Evolutionary conservation across 768 basidiomycete genomes (phyloP).

Genomic region (Polyporus arcularius): DNA sequence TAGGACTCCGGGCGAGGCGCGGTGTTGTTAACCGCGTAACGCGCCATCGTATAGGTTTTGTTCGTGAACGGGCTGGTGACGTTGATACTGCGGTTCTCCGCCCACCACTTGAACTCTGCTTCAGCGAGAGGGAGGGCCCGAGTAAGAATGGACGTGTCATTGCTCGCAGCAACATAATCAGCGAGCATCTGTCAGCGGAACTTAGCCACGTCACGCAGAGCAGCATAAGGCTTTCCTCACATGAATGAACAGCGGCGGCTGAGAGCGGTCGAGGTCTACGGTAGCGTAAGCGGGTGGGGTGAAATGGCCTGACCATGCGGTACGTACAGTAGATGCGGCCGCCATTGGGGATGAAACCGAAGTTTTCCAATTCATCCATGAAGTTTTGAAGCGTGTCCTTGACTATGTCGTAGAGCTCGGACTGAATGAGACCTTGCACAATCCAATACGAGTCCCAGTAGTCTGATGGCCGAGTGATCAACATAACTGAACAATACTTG

Average conservation of each 20-base stretch:
- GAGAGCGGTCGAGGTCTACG: constrained; percentile 84
- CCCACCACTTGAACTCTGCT: constrained; percentile 85
- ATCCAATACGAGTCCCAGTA: constrained; percentile 86
- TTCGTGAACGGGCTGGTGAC: constrained; percentile 74
- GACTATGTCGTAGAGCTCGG: constrained; percentile 69
- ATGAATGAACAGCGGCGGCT: constrained; percentile 87
- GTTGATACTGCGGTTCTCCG: constrained; percentile 63
- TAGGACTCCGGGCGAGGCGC: constrained; percentile 92
- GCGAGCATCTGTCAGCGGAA: constrained; percentile 67
- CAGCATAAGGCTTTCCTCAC: constrained; percentile 36
- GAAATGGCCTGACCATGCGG: not conserved
- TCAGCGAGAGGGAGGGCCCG: constrained; percentile 87
- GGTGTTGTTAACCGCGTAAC: constrained; percentile 76
- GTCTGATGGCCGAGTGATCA: constrained; percentile 30
- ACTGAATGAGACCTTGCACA: constrained; percentile 80
- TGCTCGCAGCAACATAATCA: constrained; percentile 74
- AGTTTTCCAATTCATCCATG: constrained; percentile 84
- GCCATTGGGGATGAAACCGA: constrained; percentile 95
- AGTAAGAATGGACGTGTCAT: constrained; percentile 71
- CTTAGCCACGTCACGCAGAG: not conserved
- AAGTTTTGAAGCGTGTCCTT: constrained; percentile 88
- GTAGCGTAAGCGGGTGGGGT: not conserved
- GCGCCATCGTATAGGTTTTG: constrained; percentile 63
- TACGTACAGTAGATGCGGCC: constrained; percentile 82
- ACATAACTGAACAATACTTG: not conserved